Percentiles rank a stretch among this genome's conserved stretches.
Evolutionary conservation across 2,329 filamentous ascomycete genomes (phyloP).

Genomic region (Myriosclerotinia curreyana): DNA sequence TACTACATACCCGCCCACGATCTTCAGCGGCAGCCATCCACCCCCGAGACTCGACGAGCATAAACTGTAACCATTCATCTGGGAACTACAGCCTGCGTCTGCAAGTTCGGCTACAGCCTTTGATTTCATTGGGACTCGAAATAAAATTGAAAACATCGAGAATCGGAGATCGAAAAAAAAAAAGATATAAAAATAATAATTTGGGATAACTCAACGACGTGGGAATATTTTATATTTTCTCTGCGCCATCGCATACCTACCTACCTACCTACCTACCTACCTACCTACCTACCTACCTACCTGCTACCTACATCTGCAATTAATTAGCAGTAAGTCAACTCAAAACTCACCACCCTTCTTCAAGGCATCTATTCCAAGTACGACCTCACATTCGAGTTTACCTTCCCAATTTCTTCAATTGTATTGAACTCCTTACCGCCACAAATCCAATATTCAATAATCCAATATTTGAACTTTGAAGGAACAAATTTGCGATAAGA

Average conservation of each 20-base stretch:
- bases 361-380: slow-evolving; percentile 1
- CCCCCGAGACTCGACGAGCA: slow-evolving; percentile 23
- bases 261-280: neutral
- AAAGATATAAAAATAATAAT: slow-evolving; percentile 7
- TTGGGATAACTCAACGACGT: neutral
- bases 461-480: neutral
- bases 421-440: neutral
- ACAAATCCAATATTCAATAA: neutral
- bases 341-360: neutral
- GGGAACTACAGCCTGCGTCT: slow-evolving; percentile 16
- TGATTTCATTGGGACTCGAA: slow-evolving; percentile 23
- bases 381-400: neutral
- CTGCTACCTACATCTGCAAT: neutral
- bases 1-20: slow-evolving; percentile 32
- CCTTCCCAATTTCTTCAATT: neutral
- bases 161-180: slow-evolving; percentile 1
- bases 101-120: slow-evolving; percentile 20
- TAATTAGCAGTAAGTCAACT: slow-evolving; percentile 9
- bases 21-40: slow-evolving; percentile 28
- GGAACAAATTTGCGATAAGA: slow-evolving; percentile 11
- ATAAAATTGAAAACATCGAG: slow-evolving; percentile 8
- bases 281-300: too few relatives aligned
- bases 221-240: slow-evolving; percentile 4
- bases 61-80: slow-evolving; percentile 26
- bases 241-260: neutral